Evolutionary conservation across 2,329 filamentous ascomycete species (phyloP).

Genomic region (Onygenales sp.): DNA sequence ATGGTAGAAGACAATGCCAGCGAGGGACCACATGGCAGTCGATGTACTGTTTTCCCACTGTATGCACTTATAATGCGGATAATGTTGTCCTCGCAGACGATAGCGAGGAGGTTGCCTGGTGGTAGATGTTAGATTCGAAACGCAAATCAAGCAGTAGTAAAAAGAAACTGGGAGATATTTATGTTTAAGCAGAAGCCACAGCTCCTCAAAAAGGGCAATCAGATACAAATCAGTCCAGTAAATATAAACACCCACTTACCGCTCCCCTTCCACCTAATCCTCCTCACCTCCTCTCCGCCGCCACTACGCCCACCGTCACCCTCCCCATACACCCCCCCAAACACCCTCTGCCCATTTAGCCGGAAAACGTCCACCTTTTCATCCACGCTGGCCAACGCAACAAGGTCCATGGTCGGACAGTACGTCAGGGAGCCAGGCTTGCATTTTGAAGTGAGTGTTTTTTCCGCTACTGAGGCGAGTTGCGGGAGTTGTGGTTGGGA

Average conservation of each 20-base stretch:
- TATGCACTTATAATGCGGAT: conserved; percentile 70
- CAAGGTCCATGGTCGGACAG: conserved; percentile 77
- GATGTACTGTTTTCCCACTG: conserved; percentile 70
- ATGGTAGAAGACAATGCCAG: conserved; percentile 38
- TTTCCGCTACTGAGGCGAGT: conserved; percentile 31
- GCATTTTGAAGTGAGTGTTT: conserved; percentile 32
- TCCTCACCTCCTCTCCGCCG: conserved; percentile 26
- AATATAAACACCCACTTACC: conserved; percentile 37
- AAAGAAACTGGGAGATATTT: neutral
- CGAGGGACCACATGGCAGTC: conserved; percentile 40
- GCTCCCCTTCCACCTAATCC: conserved; percentile 57
- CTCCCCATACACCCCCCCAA: conserved; percentile 37
- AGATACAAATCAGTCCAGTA: neutral
- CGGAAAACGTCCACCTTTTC: conserved; percentile 67
- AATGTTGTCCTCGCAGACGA: conserved; percentile 73
- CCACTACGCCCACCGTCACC: conserved; percentile 30
- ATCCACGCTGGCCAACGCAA: conserved; percentile 59
- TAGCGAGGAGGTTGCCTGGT: conserved; percentile 58
- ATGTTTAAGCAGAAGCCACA: neutral
- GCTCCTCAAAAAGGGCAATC: neutral
- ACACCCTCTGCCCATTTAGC: conserved; percentile 63
- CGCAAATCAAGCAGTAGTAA: conserved; percentile 1
- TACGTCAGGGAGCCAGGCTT: conserved; percentile 51
- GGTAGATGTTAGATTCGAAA: conserved; percentile 2
- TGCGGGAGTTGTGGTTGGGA: conserved; percentile 9